A percentile compares a stretch with the other conserved stretches of the same genome.
Conservation (phyloP, 2,329 filamentous ascomycete genomes). For the Torrubiella hemipterigena region DNA sequence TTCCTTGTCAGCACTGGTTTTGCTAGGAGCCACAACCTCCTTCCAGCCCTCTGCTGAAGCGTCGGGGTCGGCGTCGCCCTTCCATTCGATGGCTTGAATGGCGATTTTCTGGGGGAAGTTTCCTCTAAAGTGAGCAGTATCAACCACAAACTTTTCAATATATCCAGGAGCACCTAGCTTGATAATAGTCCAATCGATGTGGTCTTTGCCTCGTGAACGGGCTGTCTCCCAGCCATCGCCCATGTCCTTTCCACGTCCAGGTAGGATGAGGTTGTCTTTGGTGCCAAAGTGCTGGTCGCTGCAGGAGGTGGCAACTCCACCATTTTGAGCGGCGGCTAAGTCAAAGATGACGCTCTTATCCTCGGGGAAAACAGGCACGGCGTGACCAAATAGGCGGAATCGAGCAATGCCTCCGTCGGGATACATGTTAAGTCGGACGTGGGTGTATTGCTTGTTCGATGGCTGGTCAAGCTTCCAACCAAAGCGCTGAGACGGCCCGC, state of each 20-base stretch:
- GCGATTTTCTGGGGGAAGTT: slow-evolving; percentile 73
- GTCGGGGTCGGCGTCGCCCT: slow-evolving; percentile 38
- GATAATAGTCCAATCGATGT: slow-evolving; percentile 74
- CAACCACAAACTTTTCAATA: slow-evolving; percentile 57
- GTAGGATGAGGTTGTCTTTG: slow-evolving; percentile 69
- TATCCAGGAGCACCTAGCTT: slow-evolving; percentile 54
- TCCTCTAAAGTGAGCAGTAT: slow-evolving; percentile 73
- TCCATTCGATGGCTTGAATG: slow-evolving; percentile 50
- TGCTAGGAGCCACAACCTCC: slow-evolving; percentile 53
- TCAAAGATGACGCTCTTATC: slow-evolving; percentile 57
- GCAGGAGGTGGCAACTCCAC: slow-evolving; percentile 62
- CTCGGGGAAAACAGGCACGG: slow-evolving; percentile 63
- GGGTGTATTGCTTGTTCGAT: slow-evolving; percentile 59
- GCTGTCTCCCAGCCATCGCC: slow-evolving; percentile 82
- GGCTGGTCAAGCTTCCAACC: slow-evolving; percentile 54
- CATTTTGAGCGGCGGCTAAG: slow-evolving; percentile 67
- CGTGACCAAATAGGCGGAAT: slow-evolving; percentile 66
- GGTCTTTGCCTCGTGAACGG: slow-evolving; percentile 56
- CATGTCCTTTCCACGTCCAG: slow-evolving; percentile 72
- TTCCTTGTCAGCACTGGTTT: slow-evolving; percentile 61
- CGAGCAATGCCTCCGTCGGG: slow-evolving; percentile 75
- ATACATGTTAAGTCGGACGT: slow-evolving; percentile 74
- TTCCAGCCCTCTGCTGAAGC: slow-evolving; percentile 50
- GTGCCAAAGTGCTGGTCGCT: slow-evolving; percentile 78
- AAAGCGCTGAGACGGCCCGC: slow-evolving; percentile 62